Base-by-base conservation (phyloP, 352 stramenopile species). In the Phytopythium ostracodes region DNA sequence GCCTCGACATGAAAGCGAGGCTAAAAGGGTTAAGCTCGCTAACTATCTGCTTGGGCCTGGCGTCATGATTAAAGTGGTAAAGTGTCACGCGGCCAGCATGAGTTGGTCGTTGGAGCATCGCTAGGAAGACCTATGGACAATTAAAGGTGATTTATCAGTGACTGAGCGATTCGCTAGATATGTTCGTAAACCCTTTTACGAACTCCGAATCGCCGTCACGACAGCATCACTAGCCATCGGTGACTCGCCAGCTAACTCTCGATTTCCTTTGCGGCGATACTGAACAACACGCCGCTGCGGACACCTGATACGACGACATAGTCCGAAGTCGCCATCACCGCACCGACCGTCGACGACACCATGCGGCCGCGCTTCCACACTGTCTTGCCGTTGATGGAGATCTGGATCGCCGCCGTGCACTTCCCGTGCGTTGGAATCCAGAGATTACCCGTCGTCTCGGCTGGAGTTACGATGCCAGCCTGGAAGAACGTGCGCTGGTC, bases 341-440 rank as follows among this genome's bases (percentile, higher is more conserved):
- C 36, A 22, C 60, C 68, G 33, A 63, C 69, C 2, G 27, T 60
- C 33, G 29, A 55, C 60, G 36, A 70, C 42, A 27, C 64, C 4
- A 61, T 33, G 42, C 33, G 11, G 15, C 64, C 57, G 33, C 63
- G 61, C 11, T 66, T 40, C 70, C 67, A 77, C 50, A 77, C 59
- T 11, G 44, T 67, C 44, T 68, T 64, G 15, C 59, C 60, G 35
- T 77, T 77, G 36, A 77, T 73, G 31, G 49, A 69, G 49, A 77
- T 58, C 35, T 67, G 51, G 62, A 75, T 66, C 44, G 55, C 18
- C 24, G 67, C 47, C 10, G 67, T 17, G 4, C 62, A 59, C 33
- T 69, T 73, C 36, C 64, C 71, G 44, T 75, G 69, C 18, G 67
- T 75, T 12, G 67, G 64, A 24, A 73, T 67, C 3, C 64, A 73